Base-by-base conservation (phyloP, 306 rosid species). In the Cucurbita ficifolia region DNA sequence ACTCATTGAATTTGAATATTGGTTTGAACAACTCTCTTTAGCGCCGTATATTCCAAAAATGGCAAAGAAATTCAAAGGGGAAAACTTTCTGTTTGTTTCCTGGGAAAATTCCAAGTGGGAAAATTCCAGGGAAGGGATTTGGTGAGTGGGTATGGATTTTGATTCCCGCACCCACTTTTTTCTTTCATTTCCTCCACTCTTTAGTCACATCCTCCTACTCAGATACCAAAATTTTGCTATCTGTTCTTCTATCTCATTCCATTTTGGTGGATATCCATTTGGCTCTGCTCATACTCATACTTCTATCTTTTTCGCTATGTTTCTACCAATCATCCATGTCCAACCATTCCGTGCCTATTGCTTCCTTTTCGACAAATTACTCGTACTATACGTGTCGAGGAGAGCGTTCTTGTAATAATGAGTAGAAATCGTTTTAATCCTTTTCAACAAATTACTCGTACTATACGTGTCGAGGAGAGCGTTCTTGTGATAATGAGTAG, bases 41-140 rank as follows among this genome's bases (percentile, higher is more conserved):
- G 22, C 69, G 69, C 69, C 69, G 69, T 62, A 62, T 62, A 62
- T 62, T 62, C 69, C 69, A 62, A 62, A 62, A 35, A 36, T 62
- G 69, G 48, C 10, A 38, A 33, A 36, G 49, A 62, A 62, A 24
- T 61, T 13, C 46, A 36, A 60, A 38, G 0, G 42, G 13, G 42
- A 57, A 57, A 11, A 13, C 36, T 29, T 29, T 38, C 0, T 62
- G 69, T 62, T 62, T 62, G 69, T 62, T 62, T 62, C 24, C 19
- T 62, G 33, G 33, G 33, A 29, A 29, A 29, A 29, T 29, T 29
- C 33, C 33, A 29, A 29, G 33, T 29, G 49, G 48, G 69, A 62
- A 62, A 62, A 62, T 62, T 38, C 49, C 19, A 62, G 3, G 0
- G 22, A 7, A 6, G 5, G 18, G 21, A 17, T 61, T 61, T 38